Percentiles rank a stretch among this genome's conserved stretches.
phyloP scores from a whole-genome alignment of 192 early-diverging fungal species.

The Phlyctochytrium planicorne region DNA sequence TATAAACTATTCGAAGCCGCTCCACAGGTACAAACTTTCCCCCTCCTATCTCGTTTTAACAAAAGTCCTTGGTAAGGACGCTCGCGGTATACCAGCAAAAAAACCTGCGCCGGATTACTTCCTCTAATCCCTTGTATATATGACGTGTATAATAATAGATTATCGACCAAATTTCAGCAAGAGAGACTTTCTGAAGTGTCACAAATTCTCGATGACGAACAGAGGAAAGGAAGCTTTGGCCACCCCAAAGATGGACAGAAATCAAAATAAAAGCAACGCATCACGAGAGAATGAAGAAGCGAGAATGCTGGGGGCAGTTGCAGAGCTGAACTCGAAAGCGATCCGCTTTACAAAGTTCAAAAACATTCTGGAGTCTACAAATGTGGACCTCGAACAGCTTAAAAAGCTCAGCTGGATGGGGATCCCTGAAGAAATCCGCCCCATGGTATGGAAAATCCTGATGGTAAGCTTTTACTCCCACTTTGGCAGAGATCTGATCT shows the following conservation, averaged over 20 bases:
- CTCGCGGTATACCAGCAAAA: slow-evolving; percentile 74
- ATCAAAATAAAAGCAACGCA: too few relatives aligned
- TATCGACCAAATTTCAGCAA: too few relatives aligned
- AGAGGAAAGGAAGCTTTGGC: too few relatives aligned
- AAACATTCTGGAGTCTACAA: slow-evolving; percentile 50
- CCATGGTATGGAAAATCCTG: slow-evolving; percentile 91
- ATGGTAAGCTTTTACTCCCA: slow-evolving; percentile 49
- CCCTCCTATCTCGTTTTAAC: slow-evolving; percentile 2
- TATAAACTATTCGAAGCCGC: slow-evolving; percentile 95
- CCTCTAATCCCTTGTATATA: slow-evolving; percentile 33
- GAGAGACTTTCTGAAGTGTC: too few relatives aligned
- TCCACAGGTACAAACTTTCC: slow-evolving; percentile 61
- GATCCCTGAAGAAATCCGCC: slow-evolving; percentile 79
- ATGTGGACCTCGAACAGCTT: slow-evolving; percentile 63
- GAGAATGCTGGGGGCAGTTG: slow-evolving; percentile 51
- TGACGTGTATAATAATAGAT: too few relatives aligned
- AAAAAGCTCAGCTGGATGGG: slow-evolving; percentile 91
- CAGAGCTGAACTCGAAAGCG: slow-evolving; percentile 50
- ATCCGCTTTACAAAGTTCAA: slow-evolving; percentile 63
- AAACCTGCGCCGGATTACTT: slow-evolving; percentile 95
- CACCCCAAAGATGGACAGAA: too few relatives aligned
- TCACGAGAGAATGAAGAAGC: neutral
- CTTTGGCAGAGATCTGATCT: neutral
- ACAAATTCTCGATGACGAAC: too few relatives aligned
- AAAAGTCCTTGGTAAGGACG: slow-evolving; percentile 52